These are phyloP conservation scores for Hericium erinaceus DNA, from an alignment of 768 basidiomycete genomes.

Conservation along the genomic window DNA sequence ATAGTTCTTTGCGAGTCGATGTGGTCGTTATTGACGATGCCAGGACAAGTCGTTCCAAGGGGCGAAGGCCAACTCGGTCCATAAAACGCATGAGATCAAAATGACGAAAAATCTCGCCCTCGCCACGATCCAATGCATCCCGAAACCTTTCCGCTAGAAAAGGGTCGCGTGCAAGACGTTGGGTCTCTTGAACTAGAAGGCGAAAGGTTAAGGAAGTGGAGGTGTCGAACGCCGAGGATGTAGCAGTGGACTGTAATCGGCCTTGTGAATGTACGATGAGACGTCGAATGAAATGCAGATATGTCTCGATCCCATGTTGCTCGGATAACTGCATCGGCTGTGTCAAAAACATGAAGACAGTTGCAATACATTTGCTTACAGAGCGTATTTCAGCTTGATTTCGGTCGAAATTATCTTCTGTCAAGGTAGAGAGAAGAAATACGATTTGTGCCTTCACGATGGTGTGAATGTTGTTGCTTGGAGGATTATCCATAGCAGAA, in stretches of 20 bases:
- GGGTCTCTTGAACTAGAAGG: slow-evolving; percentile 79
- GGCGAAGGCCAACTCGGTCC: slow-evolving; percentile 71
- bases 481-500: slow-evolving; percentile 80
- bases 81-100: slow-evolving; percentile 80
- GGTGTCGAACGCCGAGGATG: slow-evolving; percentile 62
- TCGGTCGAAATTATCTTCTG: slow-evolving; percentile 94
- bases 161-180: slow-evolving; percentile 84
- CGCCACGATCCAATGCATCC: slow-evolving; percentile 82
- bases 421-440: slow-evolving; percentile 90
- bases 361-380: slow-evolving; percentile 42
- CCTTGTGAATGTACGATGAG: slow-evolving; percentile 84
- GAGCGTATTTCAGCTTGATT: slow-evolving; percentile 93
- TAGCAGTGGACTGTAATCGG: slow-evolving; percentile 48
- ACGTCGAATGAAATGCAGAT: slow-evolving; percentile 94
- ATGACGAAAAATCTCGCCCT: slow-evolving; percentile 73
- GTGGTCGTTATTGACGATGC: slow-evolving; percentile 65
- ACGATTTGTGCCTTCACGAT: slow-evolving; percentile 97
- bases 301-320: slow-evolving; percentile 94
- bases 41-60: slow-evolving; percentile 72
- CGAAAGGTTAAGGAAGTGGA: slow-evolving; percentile 75
- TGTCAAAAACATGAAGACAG: slow-evolving; percentile 9
- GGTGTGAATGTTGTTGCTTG: slow-evolving; percentile 79
- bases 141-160: slow-evolving; percentile 85
- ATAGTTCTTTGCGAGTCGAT: slow-evolving; percentile 51
- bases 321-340: slow-evolving; percentile 73